These are phyloP conservation scores for Mrakia hoshinonis DNA, from an alignment of 768 basidiomycete genomes.

Conservation along the genomic window DNA sequence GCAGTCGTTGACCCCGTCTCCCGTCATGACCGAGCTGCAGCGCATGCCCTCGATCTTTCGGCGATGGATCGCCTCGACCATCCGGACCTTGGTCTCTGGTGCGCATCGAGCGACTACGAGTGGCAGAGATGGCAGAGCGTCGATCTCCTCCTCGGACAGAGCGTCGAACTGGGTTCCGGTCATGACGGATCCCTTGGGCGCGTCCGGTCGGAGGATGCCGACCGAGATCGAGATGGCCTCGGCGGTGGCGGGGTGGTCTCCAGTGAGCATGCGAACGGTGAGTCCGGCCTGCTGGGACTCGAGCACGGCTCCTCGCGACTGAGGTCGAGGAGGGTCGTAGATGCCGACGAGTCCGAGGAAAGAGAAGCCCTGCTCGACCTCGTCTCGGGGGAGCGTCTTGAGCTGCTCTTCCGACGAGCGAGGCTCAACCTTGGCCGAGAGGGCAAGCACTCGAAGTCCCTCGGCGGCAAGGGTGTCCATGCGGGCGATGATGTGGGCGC, in stretches of 20 bases:
- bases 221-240: slow-evolving; percentile 50
- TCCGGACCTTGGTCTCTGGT: slow-evolving; percentile 49
- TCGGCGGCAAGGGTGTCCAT: slow-evolving; percentile 41
- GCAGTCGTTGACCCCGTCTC: slow-evolving; percentile 53
- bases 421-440: slow-evolving; percentile 40
- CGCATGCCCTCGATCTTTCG: slow-evolving; percentile 40
- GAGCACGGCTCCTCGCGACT: slow-evolving; percentile 49
- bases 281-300: slow-evolving; percentile 51
- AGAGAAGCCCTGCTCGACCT: slow-evolving; percentile 47
- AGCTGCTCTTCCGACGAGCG: slow-evolving; percentile 37
- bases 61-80: slow-evolving; percentile 55
- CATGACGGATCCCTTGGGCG: slow-evolving; percentile 39
- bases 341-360: slow-evolving; percentile 55
- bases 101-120: slow-evolving; percentile 55
- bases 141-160: slow-evolving; percentile 51
- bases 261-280: slow-evolving; percentile 49
- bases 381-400: slow-evolving; percentile 42
- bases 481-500: slow-evolving; percentile 34
- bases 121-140: slow-evolving; percentile 46
- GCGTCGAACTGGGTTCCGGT: slow-evolving; percentile 50
- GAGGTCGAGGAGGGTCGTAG: slow-evolving; percentile 52
- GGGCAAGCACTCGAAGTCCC: slow-evolving; percentile 43
- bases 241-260: slow-evolving; percentile 51
- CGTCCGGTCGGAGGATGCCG: slow-evolving; percentile 43
- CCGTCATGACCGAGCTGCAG: slow-evolving; percentile 52